Conservation (phyloP, 441 rosid genomes). For the Melastoma candidum region DNA sequence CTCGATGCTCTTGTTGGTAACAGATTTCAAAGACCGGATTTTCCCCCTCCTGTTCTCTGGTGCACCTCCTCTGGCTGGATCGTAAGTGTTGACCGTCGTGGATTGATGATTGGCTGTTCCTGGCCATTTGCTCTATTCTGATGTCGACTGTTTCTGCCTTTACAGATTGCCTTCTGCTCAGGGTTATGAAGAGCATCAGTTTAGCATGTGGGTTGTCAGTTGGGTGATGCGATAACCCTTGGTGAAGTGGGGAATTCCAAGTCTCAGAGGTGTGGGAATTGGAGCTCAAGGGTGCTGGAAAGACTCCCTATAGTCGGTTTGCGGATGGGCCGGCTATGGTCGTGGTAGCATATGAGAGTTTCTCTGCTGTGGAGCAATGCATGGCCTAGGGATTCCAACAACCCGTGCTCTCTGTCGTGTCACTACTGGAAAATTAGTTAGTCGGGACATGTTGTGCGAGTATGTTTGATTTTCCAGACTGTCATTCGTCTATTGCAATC, state of each 20-base stretch:
- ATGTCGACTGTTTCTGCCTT: no score
- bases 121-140: no score
- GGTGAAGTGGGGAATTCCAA: constrained; percentile 81
- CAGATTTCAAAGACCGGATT: constrained; percentile 91
- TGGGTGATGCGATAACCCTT: constrained; percentile 94
- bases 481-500: background rate
- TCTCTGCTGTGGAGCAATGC: constrained; percentile 93
- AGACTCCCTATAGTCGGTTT: constrained; percentile 92
- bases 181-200: constrained; percentile 97
- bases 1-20: constrained; percentile 11
- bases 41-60: constrained; percentile 70
- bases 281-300: constrained; percentile 98
- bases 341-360: constrained; percentile 93
- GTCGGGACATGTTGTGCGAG: constrained; percentile 98
- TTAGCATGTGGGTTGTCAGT: constrained; percentile 98
- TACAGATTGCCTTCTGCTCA: constrained; percentile 70
- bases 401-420: constrained; percentile 93
- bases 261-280: constrained; percentile 84
- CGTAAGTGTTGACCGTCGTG: no score
- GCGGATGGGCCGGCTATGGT: constrained; percentile 97
- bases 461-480: constrained; percentile 27
- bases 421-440: constrained; percentile 84
- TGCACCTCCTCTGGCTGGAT: constrained; percentile 41
- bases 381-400: constrained; percentile 81
- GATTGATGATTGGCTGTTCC: no score